These are phyloP conservation scores for Penicillium cinerascens DNA, from an alignment of 495 filamentous ascomycete species.

Conservation along the genomic window DNA sequence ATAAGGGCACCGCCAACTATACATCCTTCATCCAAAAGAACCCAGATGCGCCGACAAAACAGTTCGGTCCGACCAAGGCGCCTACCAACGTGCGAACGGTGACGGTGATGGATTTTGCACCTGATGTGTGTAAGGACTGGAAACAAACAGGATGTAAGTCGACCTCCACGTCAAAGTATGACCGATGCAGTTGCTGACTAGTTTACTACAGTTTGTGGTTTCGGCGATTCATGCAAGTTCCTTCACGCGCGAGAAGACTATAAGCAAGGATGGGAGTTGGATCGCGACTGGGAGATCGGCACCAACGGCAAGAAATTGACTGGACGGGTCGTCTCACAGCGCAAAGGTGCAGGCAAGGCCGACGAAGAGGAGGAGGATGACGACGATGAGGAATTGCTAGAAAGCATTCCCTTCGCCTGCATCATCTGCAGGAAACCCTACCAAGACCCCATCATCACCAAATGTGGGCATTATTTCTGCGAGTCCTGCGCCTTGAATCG, in stretches of 20 bases:
- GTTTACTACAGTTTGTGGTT: conserved; percentile 52
- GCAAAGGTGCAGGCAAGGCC: conserved; percentile 40
- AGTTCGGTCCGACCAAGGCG: conserved; percentile 83
- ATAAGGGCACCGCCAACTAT: conserved; percentile 71
- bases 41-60: conserved; percentile 66
- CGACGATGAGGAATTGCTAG: conserved; percentile 68
- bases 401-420: conserved; percentile 93
- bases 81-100: conserved; percentile 87
- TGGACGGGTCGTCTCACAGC: conserved; percentile 60
- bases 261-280: conserved; percentile 91
- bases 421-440: conserved; percentile 85
- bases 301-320: conserved; percentile 68
- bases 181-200: background rate
- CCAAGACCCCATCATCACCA: conserved; percentile 77
- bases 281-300: conserved; percentile 85
- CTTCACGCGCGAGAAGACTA: conserved; percentile 84
- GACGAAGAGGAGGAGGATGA: conserved; percentile 53
- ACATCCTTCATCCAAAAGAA: conserved; percentile 76
- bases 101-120: conserved; percentile 85
- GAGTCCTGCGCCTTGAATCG: conserved; percentile 79
- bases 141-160: conserved; percentile 68
- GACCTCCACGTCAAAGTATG: background rate
- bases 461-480: conserved; percentile 95
- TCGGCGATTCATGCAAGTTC: conserved; percentile 76
- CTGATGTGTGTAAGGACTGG: conserved; percentile 95